phyloP scores from a whole-genome alignment of 352 stramenopile genomes.

The Globisporangium rhizosaccharum region DNA sequence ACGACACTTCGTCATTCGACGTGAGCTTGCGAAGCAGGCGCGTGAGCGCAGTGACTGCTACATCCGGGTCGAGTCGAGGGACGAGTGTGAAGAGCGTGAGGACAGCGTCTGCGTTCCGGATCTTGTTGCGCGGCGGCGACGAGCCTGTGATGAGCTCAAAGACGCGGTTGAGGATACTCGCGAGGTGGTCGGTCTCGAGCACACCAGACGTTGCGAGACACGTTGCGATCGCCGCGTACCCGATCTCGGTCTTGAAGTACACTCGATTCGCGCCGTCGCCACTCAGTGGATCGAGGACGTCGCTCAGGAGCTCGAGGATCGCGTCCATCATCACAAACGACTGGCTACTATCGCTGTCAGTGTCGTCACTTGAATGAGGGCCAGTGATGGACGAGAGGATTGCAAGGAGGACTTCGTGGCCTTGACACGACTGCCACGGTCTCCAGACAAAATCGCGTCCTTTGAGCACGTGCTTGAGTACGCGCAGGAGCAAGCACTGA shows the following conservation, averaged over 20 bases:
- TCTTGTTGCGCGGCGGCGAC: constrained; percentile 31
- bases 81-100: constrained; percentile 48
- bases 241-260: constrained; percentile 38
- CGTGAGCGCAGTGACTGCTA: constrained; percentile 25
- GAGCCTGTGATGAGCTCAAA: constrained; percentile 55
- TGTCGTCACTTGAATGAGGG: constrained; percentile 4
- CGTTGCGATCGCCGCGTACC: constrained; percentile 45
- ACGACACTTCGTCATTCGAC: constrained; percentile 30
- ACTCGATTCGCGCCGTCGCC: constrained; percentile 21
- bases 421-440: constrained; percentile 48
- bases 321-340: constrained; percentile 41
- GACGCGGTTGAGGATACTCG: constrained; percentile 37
- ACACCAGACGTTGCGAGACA: constrained; percentile 52
- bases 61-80: constrained; percentile 22
- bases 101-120: constrained; percentile 52
- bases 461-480: constrained; percentile 43
- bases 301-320: constrained; percentile 40
- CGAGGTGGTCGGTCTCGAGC: constrained; percentile 28
- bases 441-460: constrained; percentile 30
- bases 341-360: not conserved
- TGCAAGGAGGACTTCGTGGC: constrained; percentile 53
- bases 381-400: constrained; percentile 51
- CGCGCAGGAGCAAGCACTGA: constrained; percentile 34
- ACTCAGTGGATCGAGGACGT: constrained; percentile 34
- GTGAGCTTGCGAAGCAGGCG: constrained; percentile 43